Evolutionary conservation across 176 grass and related monocot genomes (phyloP).

Genomic region (Poa annua): DNA sequence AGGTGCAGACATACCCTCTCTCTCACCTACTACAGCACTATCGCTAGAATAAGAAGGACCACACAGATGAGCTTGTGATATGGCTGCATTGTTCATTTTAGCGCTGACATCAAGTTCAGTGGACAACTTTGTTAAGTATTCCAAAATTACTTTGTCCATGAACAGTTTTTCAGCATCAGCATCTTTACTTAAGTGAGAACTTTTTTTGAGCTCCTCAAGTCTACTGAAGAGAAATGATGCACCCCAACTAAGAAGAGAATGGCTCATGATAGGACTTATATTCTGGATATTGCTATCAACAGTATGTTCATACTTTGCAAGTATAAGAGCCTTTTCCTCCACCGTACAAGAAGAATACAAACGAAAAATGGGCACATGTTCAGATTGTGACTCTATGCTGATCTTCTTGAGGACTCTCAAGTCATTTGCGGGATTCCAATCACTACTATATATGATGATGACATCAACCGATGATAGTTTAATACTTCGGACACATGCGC

Average conservation of each 20-base stretch:
- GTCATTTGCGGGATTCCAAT: constrained; percentile 92
- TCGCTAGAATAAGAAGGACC: constrained; percentile 74
- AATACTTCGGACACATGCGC: constrained; percentile 81
- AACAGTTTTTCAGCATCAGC: constrained; percentile 50
- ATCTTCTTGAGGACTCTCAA: constrained; percentile 71
- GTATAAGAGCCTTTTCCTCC: constrained; percentile 82
- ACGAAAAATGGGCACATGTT: constrained; percentile 65
- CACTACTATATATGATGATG: constrained; percentile 81
- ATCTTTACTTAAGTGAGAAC: constrained; percentile 39
- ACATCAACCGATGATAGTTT: constrained; percentile 85
- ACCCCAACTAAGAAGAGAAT: constrained; percentile 90
- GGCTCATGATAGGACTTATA: constrained; percentile 64
- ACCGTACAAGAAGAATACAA: constrained; percentile 79
- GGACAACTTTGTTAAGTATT: constrained; percentile 52
- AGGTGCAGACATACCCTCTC: constrained; percentile 57
- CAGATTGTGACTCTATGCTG: constrained; percentile 67
- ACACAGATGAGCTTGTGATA: constrained; percentile 58
- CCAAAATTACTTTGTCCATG: constrained; percentile 52
- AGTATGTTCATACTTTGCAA: constrained; percentile 73
- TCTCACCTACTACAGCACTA: constrained; percentile 70
- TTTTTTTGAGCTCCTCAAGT: constrained; percentile 64
- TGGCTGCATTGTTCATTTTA: constrained; percentile 28
- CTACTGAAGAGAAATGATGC: constrained; percentile 65
- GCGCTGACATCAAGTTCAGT: constrained; percentile 42
- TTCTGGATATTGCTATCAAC: constrained; percentile 71